A percentile compares a stretch with the other conserved stretches of the same genome.
phyloP scores from a whole-genome alignment of 208 protist species.

The Endotrypanum monterogeii region DNA sequence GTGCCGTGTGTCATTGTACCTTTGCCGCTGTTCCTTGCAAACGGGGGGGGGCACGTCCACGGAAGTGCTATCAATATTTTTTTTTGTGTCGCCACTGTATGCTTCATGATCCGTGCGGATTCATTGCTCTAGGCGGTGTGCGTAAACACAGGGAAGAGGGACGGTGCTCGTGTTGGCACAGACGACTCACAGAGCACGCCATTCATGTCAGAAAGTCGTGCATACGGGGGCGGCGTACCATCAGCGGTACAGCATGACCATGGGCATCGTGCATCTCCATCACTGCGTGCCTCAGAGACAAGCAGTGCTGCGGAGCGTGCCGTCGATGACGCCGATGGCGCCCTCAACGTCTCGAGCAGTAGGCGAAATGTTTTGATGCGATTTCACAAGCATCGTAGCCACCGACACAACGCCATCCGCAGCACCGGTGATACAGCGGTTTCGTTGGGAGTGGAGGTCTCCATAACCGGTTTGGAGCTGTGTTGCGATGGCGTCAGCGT shows the following conservation, averaged over 20 bases:
- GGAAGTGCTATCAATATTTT: too few relatives aligned
- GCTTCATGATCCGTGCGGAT: background rate
- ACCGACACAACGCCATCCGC: background rate
- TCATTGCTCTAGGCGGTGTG: background rate
- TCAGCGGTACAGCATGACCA: background rate
- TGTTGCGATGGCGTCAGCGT: slow-evolving; percentile 52
- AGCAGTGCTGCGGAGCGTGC: background rate
- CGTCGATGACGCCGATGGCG: background rate
- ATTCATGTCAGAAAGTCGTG: background rate
- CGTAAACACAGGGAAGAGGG: background rate
- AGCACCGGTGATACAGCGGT: background rate
- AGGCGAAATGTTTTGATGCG: background rate
- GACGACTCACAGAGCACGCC: background rate
- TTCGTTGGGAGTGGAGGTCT: background rate
- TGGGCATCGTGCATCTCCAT: background rate
- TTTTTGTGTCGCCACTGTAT: background rate
- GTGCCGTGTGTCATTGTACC: too few relatives aligned
- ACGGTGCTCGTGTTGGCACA: background rate
- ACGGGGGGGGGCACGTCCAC: too few relatives aligned
- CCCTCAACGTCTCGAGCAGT: background rate
- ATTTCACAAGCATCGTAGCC: slow-evolving; percentile 9
- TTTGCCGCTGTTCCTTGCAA: too few relatives aligned
- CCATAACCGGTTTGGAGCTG: slow-evolving; percentile 18
- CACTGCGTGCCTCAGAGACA: background rate
- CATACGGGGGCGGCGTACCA: background rate